Base-by-base conservation (phyloP, 805 yeast genomes). In the Yarrowia osloensis region DNA sequence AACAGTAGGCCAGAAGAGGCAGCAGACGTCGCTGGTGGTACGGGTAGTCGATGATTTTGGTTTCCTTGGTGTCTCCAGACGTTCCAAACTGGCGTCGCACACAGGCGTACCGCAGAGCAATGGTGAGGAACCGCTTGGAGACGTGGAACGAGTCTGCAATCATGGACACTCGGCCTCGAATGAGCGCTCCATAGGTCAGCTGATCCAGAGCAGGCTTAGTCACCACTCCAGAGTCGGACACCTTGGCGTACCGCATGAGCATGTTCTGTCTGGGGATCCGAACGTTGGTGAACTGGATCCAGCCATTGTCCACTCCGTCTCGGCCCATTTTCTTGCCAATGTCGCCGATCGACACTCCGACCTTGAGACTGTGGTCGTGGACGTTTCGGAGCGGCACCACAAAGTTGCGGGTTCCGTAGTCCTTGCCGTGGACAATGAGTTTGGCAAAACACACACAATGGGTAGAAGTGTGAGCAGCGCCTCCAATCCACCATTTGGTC, bases 401-500 rank as follows among this genome's bases (percentile, higher is more conserved):
- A 79, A 92, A 93, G 15, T 93, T 89, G 78, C 91, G 91, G 67
- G 92, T 96, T 54, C 97, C 97, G 75, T 91, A 87, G 77, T 92
- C 97, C 76, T 89, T 85, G 24, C 90, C 93, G 46, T 88, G 80
- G 26, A 90, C 92, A 65, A 89, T 84, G 70, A 93, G 82, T 69
- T 97, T 82, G 6, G 97, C 97, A 76, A 87, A 93, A 31, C 86
- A 88, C 13, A 87, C 86, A 28, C 90, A 81, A 78, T 92, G 97
- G 33, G 92, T 90, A 3, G 97, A 90, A n/a, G 96, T 88, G 77
- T 90, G 96, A 11, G 97, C 97, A 37, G 97, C 97, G 71, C 98
- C 98, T 57, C 97, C 97, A 73, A 92, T 92, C 97, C 97, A 92
- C 97, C 97, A 92, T 76, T 92, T 92, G 21, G 97, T 91, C 47